Evolutionary conservation across 1,284 basidiomycete genomes (phyloP).

Genomic region (Pseudozyma pruni): DNA sequence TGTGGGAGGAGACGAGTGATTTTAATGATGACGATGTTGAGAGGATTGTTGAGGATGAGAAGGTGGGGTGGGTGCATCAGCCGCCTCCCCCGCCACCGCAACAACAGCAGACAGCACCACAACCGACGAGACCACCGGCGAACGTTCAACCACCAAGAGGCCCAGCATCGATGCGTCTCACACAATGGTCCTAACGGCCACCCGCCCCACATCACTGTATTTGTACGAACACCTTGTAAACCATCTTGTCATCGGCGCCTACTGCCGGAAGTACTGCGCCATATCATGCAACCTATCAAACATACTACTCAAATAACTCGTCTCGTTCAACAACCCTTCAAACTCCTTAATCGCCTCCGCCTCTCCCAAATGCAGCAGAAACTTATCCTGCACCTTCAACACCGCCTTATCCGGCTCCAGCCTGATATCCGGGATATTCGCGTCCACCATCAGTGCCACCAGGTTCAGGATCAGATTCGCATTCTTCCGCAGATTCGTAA

Average conservation of each 20-base stretch:
- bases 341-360: conserved; percentile 89
- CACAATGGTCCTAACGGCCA: conserved; percentile 3
- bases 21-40: conserved; percentile 48
- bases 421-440: conserved; percentile 97
- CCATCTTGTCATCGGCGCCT: too few species aligned
- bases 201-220: conserved; percentile 13
- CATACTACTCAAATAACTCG: conserved; percentile 90
- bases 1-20: conserved; percentile 50
- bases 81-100: conserved; percentile 9
- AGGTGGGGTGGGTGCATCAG: conserved; percentile 14
- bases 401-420: conserved; percentile 75
- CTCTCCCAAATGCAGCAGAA: conserved; percentile 82
- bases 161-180: conserved; percentile 30
- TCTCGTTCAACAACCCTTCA: conserved; percentile 91
- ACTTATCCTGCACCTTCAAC: conserved; percentile 89
- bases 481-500: conserved; percentile 88
- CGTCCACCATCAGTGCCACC: conserved; percentile 96
- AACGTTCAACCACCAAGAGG: conserved; percentile 13
- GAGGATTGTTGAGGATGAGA: conserved; percentile 17
- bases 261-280: conserved; percentile 65
- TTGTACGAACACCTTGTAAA: conserved; percentile 8
- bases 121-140: neutral
- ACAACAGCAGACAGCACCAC: neutral
- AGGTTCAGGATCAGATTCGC: conserved; percentile 98
- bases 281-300: conserved; percentile 71